A percentile compares a stretch with the other conserved stretches of the same genome.
These are phyloP conservation scores for Mycena filopes DNA, from an alignment of 768 basidiomycete genomes.

Conservation along the genomic window DNA sequence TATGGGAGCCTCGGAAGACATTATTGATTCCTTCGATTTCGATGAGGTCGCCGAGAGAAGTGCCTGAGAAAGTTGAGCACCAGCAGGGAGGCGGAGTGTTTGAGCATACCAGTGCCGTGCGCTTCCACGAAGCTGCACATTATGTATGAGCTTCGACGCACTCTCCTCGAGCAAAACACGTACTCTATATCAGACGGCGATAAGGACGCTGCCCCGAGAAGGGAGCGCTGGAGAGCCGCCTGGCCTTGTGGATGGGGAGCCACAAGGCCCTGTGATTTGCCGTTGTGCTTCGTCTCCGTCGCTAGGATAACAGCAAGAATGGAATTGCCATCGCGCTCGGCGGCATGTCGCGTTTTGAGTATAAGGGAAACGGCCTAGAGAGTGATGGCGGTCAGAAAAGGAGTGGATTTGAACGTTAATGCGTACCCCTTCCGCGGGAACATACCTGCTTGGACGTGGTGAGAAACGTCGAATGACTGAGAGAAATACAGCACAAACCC, in stretches of 20 bases:
- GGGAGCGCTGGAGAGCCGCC: constrained; percentile 43
- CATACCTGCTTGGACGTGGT: constrained; percentile 42
- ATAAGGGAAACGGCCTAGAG: constrained; percentile 41
- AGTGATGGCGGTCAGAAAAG: not conserved
- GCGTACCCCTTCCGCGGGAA: constrained; percentile 47
- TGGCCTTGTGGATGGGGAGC: constrained; percentile 47
- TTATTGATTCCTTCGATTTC: constrained; percentile 50
- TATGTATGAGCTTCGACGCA: not conserved
- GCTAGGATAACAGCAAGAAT: constrained; percentile 46
- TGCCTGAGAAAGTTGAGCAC: constrained; percentile 34
- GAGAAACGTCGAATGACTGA: not conserved
- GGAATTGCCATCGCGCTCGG: constrained; percentile 45
- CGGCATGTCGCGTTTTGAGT: constrained; percentile 47
- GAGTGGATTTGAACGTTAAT: not conserved
- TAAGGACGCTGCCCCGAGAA: constrained; percentile 42
- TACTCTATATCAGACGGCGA: constrained; percentile 47
- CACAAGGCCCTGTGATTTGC: constrained; percentile 48
- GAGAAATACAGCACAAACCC: constrained; percentile 36
- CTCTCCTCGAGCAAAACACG: constrained; percentile 16
- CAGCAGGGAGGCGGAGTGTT: too few relatives aligned
- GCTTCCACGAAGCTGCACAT: constrained; percentile 46
- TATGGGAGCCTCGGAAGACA: constrained; percentile 46
- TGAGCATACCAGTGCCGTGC: constrained; percentile 45
- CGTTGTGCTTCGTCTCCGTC: constrained; percentile 47
- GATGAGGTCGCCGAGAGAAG: constrained; percentile 47